Conservation (phyloP, 306 rosid genomes). For the Arachis hypogaea region DNA sequence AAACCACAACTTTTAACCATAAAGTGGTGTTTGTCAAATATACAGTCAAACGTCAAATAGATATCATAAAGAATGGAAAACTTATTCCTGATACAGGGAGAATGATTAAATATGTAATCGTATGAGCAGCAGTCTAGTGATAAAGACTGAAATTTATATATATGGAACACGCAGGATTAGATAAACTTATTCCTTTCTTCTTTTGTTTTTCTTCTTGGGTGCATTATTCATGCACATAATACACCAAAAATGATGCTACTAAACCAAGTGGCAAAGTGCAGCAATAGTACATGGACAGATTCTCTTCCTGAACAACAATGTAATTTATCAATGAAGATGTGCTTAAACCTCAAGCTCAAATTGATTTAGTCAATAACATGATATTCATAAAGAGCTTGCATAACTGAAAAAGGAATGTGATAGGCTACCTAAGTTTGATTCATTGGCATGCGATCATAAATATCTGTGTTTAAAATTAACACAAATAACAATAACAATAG, state of each 20-base stretch:
- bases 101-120: conserved; percentile 14
- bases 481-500: neutral
- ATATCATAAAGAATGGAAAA: conserved; percentile 1
- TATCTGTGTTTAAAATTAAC: neutral
- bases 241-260: neutral
- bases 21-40: neutral
- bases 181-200: neutral
- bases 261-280: neutral
- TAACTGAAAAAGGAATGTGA: neutral
- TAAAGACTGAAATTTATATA: neutral
- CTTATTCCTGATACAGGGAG: neutral
- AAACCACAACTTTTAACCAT: conserved; percentile 1
- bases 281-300: neutral
- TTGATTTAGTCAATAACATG: neutral
- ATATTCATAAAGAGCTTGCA: neutral
- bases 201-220: neutral
- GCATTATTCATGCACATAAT: neutral
- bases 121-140: conserved; percentile 13
- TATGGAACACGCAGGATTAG: neutral
- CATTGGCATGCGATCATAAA: neutral
- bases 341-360: neutral
- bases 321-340: conserved; percentile 4
- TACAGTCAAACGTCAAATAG: neutral
- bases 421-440: conserved; percentile 12
- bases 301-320: neutral